Base-by-base conservation (phyloP, 2,329 filamentous ascomycete species). In the Botrytis cinerea region DNA sequence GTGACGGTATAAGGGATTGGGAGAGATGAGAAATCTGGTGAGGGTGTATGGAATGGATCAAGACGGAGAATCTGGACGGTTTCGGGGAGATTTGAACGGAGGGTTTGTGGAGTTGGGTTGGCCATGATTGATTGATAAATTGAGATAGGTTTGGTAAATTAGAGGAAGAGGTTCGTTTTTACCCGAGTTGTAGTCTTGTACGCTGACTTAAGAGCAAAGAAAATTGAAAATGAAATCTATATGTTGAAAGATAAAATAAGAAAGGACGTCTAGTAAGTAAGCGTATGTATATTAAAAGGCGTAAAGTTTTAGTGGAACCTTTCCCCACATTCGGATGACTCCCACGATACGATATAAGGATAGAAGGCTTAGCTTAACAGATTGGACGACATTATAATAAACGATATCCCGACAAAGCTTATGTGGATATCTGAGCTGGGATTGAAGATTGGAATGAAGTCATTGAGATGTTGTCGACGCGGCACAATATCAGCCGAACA, bases 1-100 rank as follows among this genome's bases (percentile, higher is more conserved):
- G 72, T 74, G 70, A 77, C 77, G n/a, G 74, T 77, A 73, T 76
- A 75, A 14, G 66, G 73, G 70, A 77, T 70, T n/a, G 72, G 74
- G 73, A 79, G 20, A 9, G 60, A 25, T n/a, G 60, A 32, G 48
- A 54, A 69, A 28, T 54, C 51, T 5, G 40, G 46, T n/a, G 48
- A 5, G 18, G 45, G 59, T 12, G 32, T 22, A 28, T 54, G 48
- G 25, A 54, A 51, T 40, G 70, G 46, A n/a, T 70, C 68, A 6
- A 59, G 54, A 38, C 63, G 62, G 40, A 72, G n/a, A 9, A 70
- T n/a, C 4, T 5, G 18, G 48, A 70, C 35, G 38, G 38, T 59
- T 35, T 22, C 9, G 4, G 67, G 67, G n/a, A 60, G 70, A 10
- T 72, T 32, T 40, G 59, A 25, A 12, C 48, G 70, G 16, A 72